A percentile compares a stretch with the other conserved stretches of the same genome.
Conservation (phyloP, 441 rosid genomes). For the Syzygium malaccense region DNA sequence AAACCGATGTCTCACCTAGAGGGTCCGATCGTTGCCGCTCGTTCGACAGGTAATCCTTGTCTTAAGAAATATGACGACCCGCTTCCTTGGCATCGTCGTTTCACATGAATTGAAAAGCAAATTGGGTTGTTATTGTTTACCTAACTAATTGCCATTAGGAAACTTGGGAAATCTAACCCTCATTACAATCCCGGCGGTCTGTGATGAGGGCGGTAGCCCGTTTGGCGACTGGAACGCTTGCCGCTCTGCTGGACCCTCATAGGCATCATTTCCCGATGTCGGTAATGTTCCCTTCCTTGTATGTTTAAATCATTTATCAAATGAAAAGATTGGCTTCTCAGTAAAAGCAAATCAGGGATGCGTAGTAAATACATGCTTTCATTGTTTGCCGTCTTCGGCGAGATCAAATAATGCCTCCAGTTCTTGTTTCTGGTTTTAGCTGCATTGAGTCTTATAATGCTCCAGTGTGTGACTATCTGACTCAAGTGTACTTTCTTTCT, state of each 20-base stretch:
- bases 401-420: neutral
- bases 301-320: neutral
- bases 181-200: constrained; percentile 67
- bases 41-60: constrained; percentile 53
- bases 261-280: constrained; percentile 88
- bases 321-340: neutral
- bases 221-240: constrained; percentile 52
- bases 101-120: neutral
- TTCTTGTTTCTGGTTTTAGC: neutral
- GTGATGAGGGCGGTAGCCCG: constrained; percentile 61
- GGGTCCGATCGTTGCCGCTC: constrained; percentile 62
- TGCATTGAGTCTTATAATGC: neutral
- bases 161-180: constrained; percentile 74
- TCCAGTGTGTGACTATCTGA: neutral
- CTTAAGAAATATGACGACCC: neutral
- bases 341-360: neutral
- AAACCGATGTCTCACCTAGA: constrained; percentile 66
- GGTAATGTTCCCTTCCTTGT: constrained; percentile 21
- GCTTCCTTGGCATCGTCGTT: neutral
- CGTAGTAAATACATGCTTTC: neutral
- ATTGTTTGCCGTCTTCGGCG: neutral
- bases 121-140: neutral
- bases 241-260: constrained; percentile 54
- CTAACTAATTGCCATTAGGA: constrained; percentile 19
- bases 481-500: neutral